phyloP scores from a whole-genome alignment of 495 filamentous ascomycete genomes.

The Apiosordaria backusii region DNA sequence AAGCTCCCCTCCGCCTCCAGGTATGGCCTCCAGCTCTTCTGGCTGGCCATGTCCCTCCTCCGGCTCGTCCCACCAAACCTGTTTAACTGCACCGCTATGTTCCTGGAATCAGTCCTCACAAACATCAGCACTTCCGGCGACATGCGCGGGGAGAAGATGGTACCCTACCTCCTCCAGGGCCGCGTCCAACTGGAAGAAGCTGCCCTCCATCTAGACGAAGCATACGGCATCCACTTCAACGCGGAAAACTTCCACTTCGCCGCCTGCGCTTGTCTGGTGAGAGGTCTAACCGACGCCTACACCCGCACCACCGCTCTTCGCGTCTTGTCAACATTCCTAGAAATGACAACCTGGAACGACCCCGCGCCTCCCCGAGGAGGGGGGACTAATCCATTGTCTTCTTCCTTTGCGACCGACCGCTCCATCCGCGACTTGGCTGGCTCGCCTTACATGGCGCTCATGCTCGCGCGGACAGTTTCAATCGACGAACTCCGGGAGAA shows the following conservation, averaged over 20 bases:
- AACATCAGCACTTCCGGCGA: conserved; percentile 57
- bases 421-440: conserved; percentile 34
- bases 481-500: conserved; percentile 49
- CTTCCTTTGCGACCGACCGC: conserved; percentile 14
- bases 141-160: conserved; percentile 55
- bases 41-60: conserved; percentile 63
- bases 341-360: conserved; percentile 47
- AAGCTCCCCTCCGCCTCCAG: conserved; percentile 60
- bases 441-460: conserved; percentile 50
- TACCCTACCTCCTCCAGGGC: conserved; percentile 54
- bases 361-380: neutral
- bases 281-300: conserved; percentile 56
- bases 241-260: conserved; percentile 62
- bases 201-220: conserved; percentile 54
- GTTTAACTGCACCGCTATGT: conserved; percentile 59
- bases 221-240: conserved; percentile 60
- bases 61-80: conserved; percentile 55
- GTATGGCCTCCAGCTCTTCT: conserved; percentile 65
- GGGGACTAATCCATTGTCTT: conserved; percentile 5
- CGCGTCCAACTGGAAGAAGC: conserved; percentile 55
- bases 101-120: conserved; percentile 58
- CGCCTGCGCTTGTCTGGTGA: conserved; percentile 55
- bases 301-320: conserved; percentile 54
- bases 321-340: conserved; percentile 57
- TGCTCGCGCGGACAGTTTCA: conserved; percentile 44